Evolutionary conservation across 2,329 filamentous ascomycete genomes (phyloP), one percentile per base, ranked within the genome.

Genomic region (Ophiostoma novo-ulmi): DNA sequence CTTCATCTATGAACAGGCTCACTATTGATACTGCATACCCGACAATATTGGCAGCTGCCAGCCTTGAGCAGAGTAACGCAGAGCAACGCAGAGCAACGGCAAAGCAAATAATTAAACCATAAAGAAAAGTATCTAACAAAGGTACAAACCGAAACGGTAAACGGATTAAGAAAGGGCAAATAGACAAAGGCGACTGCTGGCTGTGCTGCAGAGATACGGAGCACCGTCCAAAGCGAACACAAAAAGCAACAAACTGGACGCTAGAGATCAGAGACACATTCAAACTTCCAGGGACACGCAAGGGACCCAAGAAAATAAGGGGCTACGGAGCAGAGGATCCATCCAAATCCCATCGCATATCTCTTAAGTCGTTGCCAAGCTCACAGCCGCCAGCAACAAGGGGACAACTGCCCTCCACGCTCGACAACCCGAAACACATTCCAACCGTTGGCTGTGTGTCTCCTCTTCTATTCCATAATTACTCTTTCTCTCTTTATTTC

Each of bases 381-480:
- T 39, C 36, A 61, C 65, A 69, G 69, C 71, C 71, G 66, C 67
- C 71, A 72, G 65, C 65, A 67, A 44, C 65, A 67, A 70, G 66
- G 55, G 58, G 65, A 48, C 31, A 48, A 48, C 63, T 52, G 65
- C 38, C 64, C 66, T 67, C 67, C 44, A 61, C 36, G 65, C 65
- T 52, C 63, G 38, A n/a, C 58, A 70, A 72, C 58, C 48, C 72
- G 72, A 73, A 72, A 73, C 72, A 69, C 72, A 70, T 73, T 73
- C 72, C 72, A 71, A 41, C 65, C 69, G 65, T 70, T 72, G 71
- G 70, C 70, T 71, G 67, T 31, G 26, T 71, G 67, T 17, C 13
- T 26, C 26, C 31, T 31, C 26, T 31, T n/a, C 26, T 10, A n/a
- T n/a, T 11, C 13, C 44, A 7, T 20, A 6, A 13, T 52, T 8